phyloP scores from a whole-genome alignment of 106 monocot species.

The Dioscorea zingiberensis region DNA sequence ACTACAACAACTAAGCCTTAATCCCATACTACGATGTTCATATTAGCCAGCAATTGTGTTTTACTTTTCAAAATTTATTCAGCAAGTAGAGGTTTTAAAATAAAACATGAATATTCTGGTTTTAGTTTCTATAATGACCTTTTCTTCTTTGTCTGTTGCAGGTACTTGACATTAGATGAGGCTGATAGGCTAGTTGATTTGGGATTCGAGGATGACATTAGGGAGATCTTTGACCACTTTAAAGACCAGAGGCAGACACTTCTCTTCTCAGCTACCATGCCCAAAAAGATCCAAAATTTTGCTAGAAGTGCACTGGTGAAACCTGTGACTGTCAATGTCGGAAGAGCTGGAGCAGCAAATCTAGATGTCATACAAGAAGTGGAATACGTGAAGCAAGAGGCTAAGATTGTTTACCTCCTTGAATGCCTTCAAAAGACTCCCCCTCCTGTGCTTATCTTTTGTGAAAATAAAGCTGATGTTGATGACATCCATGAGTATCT shows the following conservation, averaged over 20 bases:
- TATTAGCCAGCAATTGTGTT: too few relatives aligned
- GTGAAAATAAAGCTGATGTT: conserved; percentile 96
- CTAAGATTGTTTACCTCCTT: conserved; percentile 91
- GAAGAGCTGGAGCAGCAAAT: conserved; percentile 95
- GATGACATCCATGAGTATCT: conserved; percentile 98
- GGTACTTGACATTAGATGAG: conserved; percentile 93
- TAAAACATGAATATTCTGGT: too few relatives aligned
- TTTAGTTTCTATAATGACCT: too few relatives aligned
- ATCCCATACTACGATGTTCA: too few relatives aligned
- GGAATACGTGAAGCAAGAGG: conserved; percentile 97
- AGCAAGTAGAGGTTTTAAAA: too few relatives aligned
- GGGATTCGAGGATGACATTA: conserved; percentile 94
- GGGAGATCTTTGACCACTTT: conserved; percentile 96
- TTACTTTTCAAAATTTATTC: too few relatives aligned
- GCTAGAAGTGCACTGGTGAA: conserved; percentile 40
- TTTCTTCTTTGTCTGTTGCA: conserved; percentile 18
- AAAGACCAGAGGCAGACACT: conserved; percentile 90
- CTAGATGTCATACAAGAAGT: conserved; percentile 99
- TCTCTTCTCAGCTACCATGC: conserved; percentile 98
- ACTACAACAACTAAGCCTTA: too few relatives aligned
- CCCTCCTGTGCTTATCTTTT: conserved; percentile 90
- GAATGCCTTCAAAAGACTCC: conserved; percentile 98
- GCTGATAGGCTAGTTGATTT: conserved; percentile 92
- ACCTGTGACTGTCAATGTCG: conserved; percentile 93
- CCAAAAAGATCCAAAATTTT: conserved; percentile 95